Evolutionary conservation across 768 basidiomycete species (phyloP), one percentile per base, ranked within the genome.

Genomic region (Coprinellus micaceus): DNA sequence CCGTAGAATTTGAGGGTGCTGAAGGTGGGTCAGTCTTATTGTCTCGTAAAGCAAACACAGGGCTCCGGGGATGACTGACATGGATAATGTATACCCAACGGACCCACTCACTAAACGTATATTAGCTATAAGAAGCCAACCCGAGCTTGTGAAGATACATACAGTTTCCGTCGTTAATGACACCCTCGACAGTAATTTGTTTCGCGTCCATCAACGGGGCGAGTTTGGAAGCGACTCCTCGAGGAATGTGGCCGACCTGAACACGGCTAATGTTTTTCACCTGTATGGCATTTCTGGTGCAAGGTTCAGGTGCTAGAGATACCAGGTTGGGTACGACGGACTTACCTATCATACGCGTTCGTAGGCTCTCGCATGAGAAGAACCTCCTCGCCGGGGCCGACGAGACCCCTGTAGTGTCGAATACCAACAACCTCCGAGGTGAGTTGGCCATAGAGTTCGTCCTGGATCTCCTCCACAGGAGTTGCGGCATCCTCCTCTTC

Each of bases 211-310:
- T 79, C 22, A 94, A 73, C 1, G 88, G 84, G 4, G 92, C 80
- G 17, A 94, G 73, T 61, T 80, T 79, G 0, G 67, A 52, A 0
- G 82, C 89, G 12, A 86, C 77, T 21, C 69, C 71, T 30, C 80
- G 78, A 1, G 89, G 85, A 22, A 94, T 66, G 69, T 94, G 93
- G 1, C 93, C 93, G 2, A 95, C 91, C 78, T 93, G 88, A 12
- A 72, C 72, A 1, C 77, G 74, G 1, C 79, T 75, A 40, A 93
- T 91, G 64, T 95, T 95, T 66, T 81, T 77, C 25, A 94, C 91
- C 73, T 90, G 82, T 24, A 92, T 85, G 1, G 89, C 87, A 68
- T 91, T 90, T 26, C 87, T 90, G 46, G 54, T 12, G 52, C 19
- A 17, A 30, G 19, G 54, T 6, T 36, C 15, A 36, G 12, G 6